A percentile compares a stretch with the other conserved stretches of the same genome.
Evolutionary conservation across 2,329 filamentous ascomycete species (phyloP).

Genomic region (Kalmusia sp.): DNA sequence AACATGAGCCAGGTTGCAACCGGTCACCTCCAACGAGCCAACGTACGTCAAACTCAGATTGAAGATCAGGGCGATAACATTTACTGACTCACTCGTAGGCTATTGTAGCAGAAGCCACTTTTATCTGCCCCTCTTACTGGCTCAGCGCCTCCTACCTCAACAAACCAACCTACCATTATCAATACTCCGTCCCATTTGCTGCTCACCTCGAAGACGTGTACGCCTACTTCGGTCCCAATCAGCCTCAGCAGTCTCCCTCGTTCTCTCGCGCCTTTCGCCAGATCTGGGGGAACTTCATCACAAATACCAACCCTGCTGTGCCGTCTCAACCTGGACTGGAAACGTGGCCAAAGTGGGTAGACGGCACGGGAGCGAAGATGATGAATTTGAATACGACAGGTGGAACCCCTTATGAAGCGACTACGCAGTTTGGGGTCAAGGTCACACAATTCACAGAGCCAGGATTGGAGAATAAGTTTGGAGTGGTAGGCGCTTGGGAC

Average conservation of each 20-base stretch:
- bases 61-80: no score
- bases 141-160: constrained; percentile 55
- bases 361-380: constrained; percentile 4
- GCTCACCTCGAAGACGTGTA: constrained; percentile 12
- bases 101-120: constrained; percentile 63
- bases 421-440: constrained; percentile 9
- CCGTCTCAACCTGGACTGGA: background rate
- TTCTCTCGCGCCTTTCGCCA: constrained; percentile 16
- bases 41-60: constrained; percentile 8
- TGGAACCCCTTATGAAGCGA: constrained; percentile 15
- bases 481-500: constrained; percentile 15
- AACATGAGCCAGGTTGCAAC: constrained; percentile 58
- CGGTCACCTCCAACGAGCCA: constrained; percentile 62
- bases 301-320: constrained; percentile 11
- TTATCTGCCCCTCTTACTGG: constrained; percentile 65
- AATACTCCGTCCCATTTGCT: constrained; percentile 22
- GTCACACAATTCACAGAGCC: constrained; percentile 14
- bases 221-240: constrained; percentile 14
- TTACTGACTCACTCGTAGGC: constrained; percentile 35
- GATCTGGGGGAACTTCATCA: constrained; percentile 25
- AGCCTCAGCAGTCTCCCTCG: constrained; percentile 9
- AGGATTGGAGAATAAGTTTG: constrained; percentile 15
- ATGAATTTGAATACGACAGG: constrained; percentile 25
- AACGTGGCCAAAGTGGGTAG: background rate
- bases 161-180: constrained; percentile 23